Conservation (phyloP, 2,329 filamentous ascomycete genomes). For the Aspergillus sp. region DNA sequence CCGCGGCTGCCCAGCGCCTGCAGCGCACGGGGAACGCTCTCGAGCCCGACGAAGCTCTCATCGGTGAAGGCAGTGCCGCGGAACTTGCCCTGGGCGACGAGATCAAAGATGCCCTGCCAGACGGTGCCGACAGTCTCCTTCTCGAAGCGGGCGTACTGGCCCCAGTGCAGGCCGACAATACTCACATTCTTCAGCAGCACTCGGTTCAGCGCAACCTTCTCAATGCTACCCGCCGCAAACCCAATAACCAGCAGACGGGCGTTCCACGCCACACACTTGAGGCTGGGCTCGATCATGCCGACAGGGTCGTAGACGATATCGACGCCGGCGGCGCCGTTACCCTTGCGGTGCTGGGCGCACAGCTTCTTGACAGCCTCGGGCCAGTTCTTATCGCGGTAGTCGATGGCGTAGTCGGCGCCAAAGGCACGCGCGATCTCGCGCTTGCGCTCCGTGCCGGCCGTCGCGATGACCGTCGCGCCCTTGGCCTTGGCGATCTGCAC, state of each 20-base stretch:
- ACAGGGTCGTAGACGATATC: conserved; percentile 97
- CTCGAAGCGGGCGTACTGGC: conserved; percentile 74
- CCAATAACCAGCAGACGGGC: conserved; percentile 83
- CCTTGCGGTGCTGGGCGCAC: conserved; percentile 54
- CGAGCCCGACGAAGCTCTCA: conserved; percentile 77
- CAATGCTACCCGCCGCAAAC: conserved; percentile 81
- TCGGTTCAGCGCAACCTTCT: conserved; percentile 90
- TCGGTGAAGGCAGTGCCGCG: conserved; percentile 80
- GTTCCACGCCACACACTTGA: conserved; percentile 94
- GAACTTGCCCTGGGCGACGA: conserved; percentile 78
- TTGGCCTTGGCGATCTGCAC: conserved; percentile 93
- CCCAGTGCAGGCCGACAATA: conserved; percentile 89
- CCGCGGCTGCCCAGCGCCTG: conserved; percentile 74
- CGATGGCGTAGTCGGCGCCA: conserved; percentile 79
- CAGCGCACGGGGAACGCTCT: conserved; percentile 73
- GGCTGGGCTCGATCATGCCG: conserved; percentile 79
- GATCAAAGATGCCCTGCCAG: conserved; percentile 77
- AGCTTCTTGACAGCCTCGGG: conserved; percentile 71
- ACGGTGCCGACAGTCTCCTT: conserved; percentile 67
- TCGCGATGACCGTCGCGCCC: conserved; percentile 90
- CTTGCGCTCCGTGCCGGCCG: conserved; percentile 78
- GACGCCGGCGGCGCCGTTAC: conserved; percentile 65
- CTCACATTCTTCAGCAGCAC: conserved; percentile 91
- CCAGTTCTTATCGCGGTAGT: conserved; percentile 73
- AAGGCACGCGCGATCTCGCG: conserved; percentile 74